Base-by-base conservation (phyloP, 2,329 filamentous ascomycete genomes). In the Hirsutella thompsonii region DNA sequence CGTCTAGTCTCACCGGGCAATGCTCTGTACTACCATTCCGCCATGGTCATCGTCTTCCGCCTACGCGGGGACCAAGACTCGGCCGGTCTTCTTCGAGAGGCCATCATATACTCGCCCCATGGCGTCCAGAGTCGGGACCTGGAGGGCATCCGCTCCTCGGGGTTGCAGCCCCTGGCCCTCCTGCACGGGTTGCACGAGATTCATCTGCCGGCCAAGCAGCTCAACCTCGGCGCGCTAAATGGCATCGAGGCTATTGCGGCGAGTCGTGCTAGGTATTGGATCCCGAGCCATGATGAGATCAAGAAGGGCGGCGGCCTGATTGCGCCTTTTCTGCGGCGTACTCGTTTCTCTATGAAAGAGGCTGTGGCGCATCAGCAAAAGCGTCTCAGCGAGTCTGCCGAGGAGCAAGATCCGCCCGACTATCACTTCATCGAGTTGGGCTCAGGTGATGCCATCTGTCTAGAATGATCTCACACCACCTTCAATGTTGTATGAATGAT, bases 141-240 rank as follows among this genome's bases (percentile, higher is more conserved):
- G 4, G 47, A 52, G 0, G 57, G 63, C 0, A 52, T 80, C 8
- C 35, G 33, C 19, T 35, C 42, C 3, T 67, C 69, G 0, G 55
- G 63, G 0, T 56, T 82, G 23, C 54, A 61, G 2, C 69, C 70
- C 0, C 62, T 81, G 0, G 76, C 74, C 0, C 66, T 83, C 38
- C 57, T 83, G 8, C 79, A 83, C 54, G 78, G 79, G 0, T 58
- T 83, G 8, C 72, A 81, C 49, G 74, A 81, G 48, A 70, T 82
- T 5, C 64, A 64, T n/a, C 56, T 69, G 50, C 55, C 57, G 52
- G 50, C 55, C 20, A 69, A 74, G 51, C 76, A 81, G 54, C 59
- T 81, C 28, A 83, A 82, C 46, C 66, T 81, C 14, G 79, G 79
- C 2, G 78, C 69, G 0, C 62, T 72, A 44, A 82, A 81, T 49